Evolutionary conservation across 139 green algal genomes (phyloP), one percentile per base, ranked within the genome.

Genomic region (Tetradesmus lagerheimii): DNA sequence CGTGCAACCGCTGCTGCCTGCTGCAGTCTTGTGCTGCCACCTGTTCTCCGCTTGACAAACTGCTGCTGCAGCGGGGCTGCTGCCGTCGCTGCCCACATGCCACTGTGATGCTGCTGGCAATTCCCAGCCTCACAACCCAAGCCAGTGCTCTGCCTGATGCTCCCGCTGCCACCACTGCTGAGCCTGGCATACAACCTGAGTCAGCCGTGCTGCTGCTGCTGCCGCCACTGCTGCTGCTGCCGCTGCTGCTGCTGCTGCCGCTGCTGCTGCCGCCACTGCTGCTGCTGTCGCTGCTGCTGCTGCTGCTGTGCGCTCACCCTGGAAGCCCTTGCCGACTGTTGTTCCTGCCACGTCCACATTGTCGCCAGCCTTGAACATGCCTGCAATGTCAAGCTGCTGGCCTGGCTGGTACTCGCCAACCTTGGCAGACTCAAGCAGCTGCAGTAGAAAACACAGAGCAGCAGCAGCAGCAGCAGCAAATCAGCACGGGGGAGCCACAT

Each of bases 281-380:
- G 37, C 78, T 62, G 38, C 37, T 80, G 62, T n/a, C 20, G 16
- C 25, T n/a, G n/a, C n/a, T n/a, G n/a, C n/a, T n/a, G n/a, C 50
- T 27, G 50, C 53, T 38, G 11, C 39, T 43, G 31, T 45, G 50
- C 16, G 16, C 90, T 83, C 84, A 97, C 96, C 96, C 87, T 98
- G 96, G 93, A 99, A 99, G 64, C 97, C 97, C 93, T 99, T 99
- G 29, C 97, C 98, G 77, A 99, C 97, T 78, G 91, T 97, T 6
- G 90, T 97, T 57, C 98, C 98, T 12, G 96, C 96, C 6, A 99
- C 89, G 87, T 99, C 98, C 15, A 99, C 94, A 0, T 95, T 66
- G 86, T 99, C 97, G 25, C 98, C 98, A 80, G 93, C 98, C 89
- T 98, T 97, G 93, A 99, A 99, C 75, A 99, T 94, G n/a, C 97